Conservation (phyloP, 768 basidiomycete genomes). For the Collybia nuda region DNA sequence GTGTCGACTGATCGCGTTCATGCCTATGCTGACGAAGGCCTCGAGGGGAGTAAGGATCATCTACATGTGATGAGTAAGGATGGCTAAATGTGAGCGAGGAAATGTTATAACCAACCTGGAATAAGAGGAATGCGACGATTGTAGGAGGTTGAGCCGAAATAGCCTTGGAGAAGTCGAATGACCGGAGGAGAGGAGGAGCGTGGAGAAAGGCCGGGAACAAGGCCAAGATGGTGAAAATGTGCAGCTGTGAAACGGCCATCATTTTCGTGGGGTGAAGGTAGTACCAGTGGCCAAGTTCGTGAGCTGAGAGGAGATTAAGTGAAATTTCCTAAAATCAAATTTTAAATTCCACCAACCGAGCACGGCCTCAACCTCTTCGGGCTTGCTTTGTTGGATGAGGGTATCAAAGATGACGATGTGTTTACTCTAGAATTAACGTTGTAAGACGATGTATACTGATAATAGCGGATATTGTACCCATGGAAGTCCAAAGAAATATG, state of each 20-base stretch:
- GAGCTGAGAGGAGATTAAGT: constrained; percentile 45
- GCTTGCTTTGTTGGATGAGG: constrained; percentile 85
- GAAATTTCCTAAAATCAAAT: background rate
- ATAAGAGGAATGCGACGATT: constrained; percentile 83
- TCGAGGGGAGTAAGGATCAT: constrained; percentile 84
- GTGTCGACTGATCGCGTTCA: constrained; percentile 81
- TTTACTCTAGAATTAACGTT: constrained; percentile 56
- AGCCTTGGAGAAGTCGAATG: constrained; percentile 75
- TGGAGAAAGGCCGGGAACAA: constrained; percentile 90
- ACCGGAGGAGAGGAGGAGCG: constrained; percentile 72
- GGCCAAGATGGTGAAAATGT: constrained; percentile 84
- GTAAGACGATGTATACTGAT: background rate
- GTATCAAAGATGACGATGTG: constrained; percentile 98
- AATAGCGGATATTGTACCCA: constrained; percentile 53
- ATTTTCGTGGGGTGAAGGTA: constrained; percentile 89
- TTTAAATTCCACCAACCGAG: constrained; percentile 43
- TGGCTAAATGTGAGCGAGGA: background rate
- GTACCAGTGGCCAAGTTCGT: constrained; percentile 98
- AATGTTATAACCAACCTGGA: constrained; percentile 52
- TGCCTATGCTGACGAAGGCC: constrained; percentile 63
- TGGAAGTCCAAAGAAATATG: constrained; percentile 98
- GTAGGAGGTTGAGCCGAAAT: constrained; percentile 73
- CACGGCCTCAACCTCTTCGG: constrained; percentile 97
- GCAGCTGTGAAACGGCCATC: constrained; percentile 80
- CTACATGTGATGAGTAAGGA: constrained; percentile 24